Evolutionary conservation across 768 basidiomycete genomes (phyloP).

Genomic region (Tricholoma hemisulphureum): DNA sequence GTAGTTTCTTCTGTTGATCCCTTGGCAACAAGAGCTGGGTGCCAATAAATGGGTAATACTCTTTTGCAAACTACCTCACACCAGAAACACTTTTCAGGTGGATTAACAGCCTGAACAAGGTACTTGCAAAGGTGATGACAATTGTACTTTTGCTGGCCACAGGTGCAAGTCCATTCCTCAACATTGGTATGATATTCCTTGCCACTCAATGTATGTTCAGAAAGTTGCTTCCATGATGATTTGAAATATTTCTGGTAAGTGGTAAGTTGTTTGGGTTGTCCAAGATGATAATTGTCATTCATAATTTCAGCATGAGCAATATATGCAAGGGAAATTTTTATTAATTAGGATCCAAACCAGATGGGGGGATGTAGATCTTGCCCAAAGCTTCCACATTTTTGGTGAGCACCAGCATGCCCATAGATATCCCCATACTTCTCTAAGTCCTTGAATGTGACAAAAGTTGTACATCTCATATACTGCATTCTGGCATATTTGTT

Average conservation of each 20-base stretch:
- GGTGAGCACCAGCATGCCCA: slow-evolving; percentile 24
- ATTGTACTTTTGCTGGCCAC: slow-evolving; percentile 28
- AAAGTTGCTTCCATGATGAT: slow-evolving; percentile 16
- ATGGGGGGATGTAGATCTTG: slow-evolving; percentile 13
- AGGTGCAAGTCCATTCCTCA: slow-evolving; percentile 26
- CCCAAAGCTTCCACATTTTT: slow-evolving; percentile 19
- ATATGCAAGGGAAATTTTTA: slow-evolving; percentile 24
- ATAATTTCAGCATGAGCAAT: slow-evolving; percentile 13
- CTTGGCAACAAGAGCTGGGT: slow-evolving; percentile 8
- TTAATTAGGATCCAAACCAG: slow-evolving; percentile 29
- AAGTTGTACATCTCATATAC: slow-evolving; percentile 26
- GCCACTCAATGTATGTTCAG: slow-evolving; percentile 5
- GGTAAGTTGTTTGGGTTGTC: slow-evolving; percentile 19
- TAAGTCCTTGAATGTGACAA: slow-evolving; percentile 16
- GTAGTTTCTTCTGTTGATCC: neutral
- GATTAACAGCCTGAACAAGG: slow-evolving; percentile 27
- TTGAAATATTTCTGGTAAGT: slow-evolving; percentile 27
- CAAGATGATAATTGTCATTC: slow-evolving; percentile 14
- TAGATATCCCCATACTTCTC: slow-evolving; percentile 26
- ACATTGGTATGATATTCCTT: slow-evolving; percentile 20
- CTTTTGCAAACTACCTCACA: slow-evolving; percentile 17
- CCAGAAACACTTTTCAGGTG: slow-evolving; percentile 17
- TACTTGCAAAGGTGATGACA: slow-evolving; percentile 32
- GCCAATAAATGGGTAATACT: slow-evolving; percentile 22
- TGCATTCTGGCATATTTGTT: slow-evolving; percentile 17